Conservation (phyloP, 1,284 basidiomycete species). For the Austropuccinia psidii region DNA sequence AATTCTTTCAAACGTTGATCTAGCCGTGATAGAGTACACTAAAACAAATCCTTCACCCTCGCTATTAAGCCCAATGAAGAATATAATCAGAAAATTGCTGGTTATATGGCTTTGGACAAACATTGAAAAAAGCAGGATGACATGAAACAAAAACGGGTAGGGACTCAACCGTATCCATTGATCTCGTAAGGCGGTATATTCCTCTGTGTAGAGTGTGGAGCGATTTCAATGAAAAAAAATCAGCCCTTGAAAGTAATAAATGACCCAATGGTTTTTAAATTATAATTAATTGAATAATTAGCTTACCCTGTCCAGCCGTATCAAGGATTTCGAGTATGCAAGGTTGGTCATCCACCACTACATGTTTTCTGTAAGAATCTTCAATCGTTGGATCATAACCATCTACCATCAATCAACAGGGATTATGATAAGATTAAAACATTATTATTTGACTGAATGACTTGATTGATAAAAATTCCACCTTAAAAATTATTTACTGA, state of each 20-base stretch:
- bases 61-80: slow-evolving; percentile 19
- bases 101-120: neutral
- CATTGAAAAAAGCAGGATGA: neutral
- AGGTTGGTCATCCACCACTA: slow-evolving; percentile 46
- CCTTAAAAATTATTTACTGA: neutral
- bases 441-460: neutral
- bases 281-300: neutral
- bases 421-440: slow-evolving; percentile 9
- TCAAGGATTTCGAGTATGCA: slow-evolving; percentile 47
- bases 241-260: neutral
- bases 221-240: neutral
- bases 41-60: slow-evolving; percentile 46
- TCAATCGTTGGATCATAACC: slow-evolving; percentile 46
- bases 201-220: slow-evolving; percentile 37
- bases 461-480: neutral
- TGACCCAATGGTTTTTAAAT: neutral
- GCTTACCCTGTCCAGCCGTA: slow-evolving; percentile 44
- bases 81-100: neutral
- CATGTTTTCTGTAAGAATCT: slow-evolving; percentile 46
- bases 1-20: slow-evolving; percentile 45
- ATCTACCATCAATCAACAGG: slow-evolving; percentile 29
- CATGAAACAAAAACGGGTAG: neutral
- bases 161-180: slow-evolving; percentile 42
- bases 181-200: slow-evolving; percentile 46
- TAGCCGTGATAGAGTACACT: slow-evolving; percentile 45